These are phyloP conservation scores for Kodamaea suecica DNA, from an alignment of 1,139 yeast species.

Conservation along the genomic window DNA sequence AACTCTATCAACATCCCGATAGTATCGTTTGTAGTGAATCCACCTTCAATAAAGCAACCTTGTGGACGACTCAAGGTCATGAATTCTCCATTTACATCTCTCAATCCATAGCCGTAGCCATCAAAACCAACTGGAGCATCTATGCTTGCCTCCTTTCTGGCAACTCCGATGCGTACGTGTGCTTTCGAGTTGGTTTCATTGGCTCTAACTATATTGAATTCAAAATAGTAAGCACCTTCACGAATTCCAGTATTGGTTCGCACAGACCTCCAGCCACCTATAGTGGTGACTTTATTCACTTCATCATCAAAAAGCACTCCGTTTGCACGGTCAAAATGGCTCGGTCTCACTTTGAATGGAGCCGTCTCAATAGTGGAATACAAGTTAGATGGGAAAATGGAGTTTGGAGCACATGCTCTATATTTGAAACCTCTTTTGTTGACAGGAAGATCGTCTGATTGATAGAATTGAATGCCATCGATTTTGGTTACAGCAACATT, in stretches of 20 bases:
- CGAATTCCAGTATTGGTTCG: conserved; percentile 73
- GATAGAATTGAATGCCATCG: conserved; percentile 33
- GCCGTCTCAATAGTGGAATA: conserved; percentile 75
- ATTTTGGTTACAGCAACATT: conserved; percentile 8
- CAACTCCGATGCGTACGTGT: conserved; percentile 81
- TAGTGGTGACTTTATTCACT: conserved; percentile 47
- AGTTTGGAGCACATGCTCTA: conserved; percentile 73
- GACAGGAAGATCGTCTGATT: conserved; percentile 72
- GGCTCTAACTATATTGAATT: conserved; percentile 54
- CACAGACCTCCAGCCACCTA: conserved; percentile 78
- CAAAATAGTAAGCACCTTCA: conserved; percentile 82
- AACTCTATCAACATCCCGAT: conserved; percentile 76
- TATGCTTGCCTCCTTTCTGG: conserved; percentile 79
- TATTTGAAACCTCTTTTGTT: conserved; percentile 83
- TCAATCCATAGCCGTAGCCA: conserved; percentile 86
- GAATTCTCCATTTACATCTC: conserved; percentile 79
- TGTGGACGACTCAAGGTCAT: conserved; percentile 72
- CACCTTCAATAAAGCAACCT: conserved; percentile 37
- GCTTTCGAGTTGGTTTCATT: conserved; percentile 33
- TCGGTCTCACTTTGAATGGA: conserved; percentile 61
- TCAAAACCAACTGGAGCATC: conserved; percentile 97
- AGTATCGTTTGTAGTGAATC: conserved; percentile 73
- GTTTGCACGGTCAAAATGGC: conserved; percentile 69
- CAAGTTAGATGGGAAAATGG: conserved; percentile 53
- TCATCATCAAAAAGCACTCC: conserved; percentile 51